Evolutionary conservation across 225 moss, liverwort and hornwort species (phyloP), one percentile per base, ranked within the genome.

Genomic region (Anthoceros angustus): DNA sequence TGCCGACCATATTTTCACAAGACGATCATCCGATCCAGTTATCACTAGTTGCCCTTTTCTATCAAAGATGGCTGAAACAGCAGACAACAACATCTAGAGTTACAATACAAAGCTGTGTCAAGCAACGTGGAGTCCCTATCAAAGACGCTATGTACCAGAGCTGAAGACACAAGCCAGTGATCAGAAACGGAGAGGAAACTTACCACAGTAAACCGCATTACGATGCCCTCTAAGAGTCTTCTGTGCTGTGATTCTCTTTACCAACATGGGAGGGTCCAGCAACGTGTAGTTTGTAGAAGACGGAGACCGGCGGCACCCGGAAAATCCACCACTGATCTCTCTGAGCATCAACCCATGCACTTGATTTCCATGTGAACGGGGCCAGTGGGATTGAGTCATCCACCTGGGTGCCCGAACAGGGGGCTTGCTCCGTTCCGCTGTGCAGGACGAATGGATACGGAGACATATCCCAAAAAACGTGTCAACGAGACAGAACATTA

Each of bases 141-240:
- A 67, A 41, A 42, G 11, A 9, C 5, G 60, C 63, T 38, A 41
- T 21, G 14, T 24, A 24, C 38, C 23, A 38, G 8, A 10, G 11
- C 5, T 26, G 16, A n/a, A 8, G 16, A 38, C 7, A 26, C 9
- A 7, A 7, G 16, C 5, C 16, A 10, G 0, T 25, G 5, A n/a
- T 16, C 39, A 38, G 32, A 10, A 25, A 64, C 1, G 10, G 5
- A 38, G 10, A 39, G 12, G 40, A 41, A 18, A 77, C 90, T 42
- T 98, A 98, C 95, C 92, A 73, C 98, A 98, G 74, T 98, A 98
- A 24, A 98, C 98, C 62, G 98, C 98, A 78, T 92, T 87, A 50
- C 92, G 92, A 70, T 98, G 98, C 42, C 98, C 98, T 67, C 88
- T 81, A 43, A 98, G 79, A 64, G 77, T 89, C 70, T 84, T 89